phyloP scores from a whole-genome alignment of 345 rosid genomes.

The Carallia pectinifolia region DNA sequence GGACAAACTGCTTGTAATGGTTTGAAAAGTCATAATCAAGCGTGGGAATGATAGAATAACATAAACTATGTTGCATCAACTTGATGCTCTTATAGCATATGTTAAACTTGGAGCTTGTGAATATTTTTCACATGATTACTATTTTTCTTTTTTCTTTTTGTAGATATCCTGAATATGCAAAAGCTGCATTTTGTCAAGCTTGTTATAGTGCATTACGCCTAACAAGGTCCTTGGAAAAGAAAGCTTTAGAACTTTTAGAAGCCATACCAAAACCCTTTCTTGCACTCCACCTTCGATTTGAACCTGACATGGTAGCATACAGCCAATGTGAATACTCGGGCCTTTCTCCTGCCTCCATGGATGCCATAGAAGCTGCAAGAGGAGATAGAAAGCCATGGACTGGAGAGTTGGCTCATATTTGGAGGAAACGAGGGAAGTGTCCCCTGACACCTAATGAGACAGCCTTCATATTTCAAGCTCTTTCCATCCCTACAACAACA shows the following conservation, averaged over 20 bases:
- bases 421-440: slow-evolving; percentile 95
- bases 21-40: neutral
- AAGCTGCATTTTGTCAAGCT: slow-evolving; percentile 80
- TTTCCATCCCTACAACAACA: slow-evolving; percentile 63
- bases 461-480: slow-evolving; percentile 66
- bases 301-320: slow-evolving; percentile 98
- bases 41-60: neutral
- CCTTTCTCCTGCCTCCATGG: slow-evolving; percentile 58
- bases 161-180: slow-evolving; percentile 79
- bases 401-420: slow-evolving; percentile 66
- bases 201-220: slow-evolving; percentile 76
- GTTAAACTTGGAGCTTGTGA: neutral
- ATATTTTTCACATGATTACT: neutral
- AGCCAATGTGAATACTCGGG: slow-evolving; percentile 81
- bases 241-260: slow-evolving; percentile 65
- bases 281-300: slow-evolving; percentile 88
- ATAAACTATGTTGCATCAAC: neutral
- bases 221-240: slow-evolving; percentile 60
- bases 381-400: slow-evolving; percentile 84
- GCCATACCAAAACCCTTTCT: slow-evolving; percentile 92
- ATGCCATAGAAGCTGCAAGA: slow-evolving; percentile 70
- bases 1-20: neutral
- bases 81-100: neutral
- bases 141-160: slow-evolving; percentile 1
- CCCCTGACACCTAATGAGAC: slow-evolving; percentile 92